These are phyloP conservation scores for Eucalyptus regnans DNA, from an alignment of 345 rosid species.

Conservation along the genomic window DNA sequence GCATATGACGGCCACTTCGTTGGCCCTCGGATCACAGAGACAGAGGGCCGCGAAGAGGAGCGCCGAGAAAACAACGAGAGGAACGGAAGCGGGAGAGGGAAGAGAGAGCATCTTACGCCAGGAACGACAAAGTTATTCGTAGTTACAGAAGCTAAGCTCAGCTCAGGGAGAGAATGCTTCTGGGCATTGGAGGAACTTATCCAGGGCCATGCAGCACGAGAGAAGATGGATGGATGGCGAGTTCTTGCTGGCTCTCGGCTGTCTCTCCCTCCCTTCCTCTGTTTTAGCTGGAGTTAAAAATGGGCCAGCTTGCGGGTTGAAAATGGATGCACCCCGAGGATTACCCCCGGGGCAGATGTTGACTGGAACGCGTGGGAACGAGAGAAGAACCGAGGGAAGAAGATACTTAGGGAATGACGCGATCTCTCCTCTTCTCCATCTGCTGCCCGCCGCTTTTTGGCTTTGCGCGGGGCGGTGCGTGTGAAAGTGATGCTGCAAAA, in stretches of 20 bases:
- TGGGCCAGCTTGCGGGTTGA: neutral
- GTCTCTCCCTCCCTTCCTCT: neutral
- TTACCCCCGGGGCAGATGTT: neutral
- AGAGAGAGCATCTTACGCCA: neutral
- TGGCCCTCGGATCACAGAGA: conserved; percentile 69
- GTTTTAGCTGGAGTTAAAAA: neutral
- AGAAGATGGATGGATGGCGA: neutral
- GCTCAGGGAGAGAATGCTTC: neutral
- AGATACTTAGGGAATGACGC: neutral
- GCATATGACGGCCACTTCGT: conserved; percentile 40
- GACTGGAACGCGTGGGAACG: neutral
- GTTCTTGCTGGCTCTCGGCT: neutral
- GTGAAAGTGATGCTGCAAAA: neutral
- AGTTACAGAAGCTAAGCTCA: neutral
- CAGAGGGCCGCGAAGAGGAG: conserved; percentile 11
- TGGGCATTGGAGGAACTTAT: neutral
- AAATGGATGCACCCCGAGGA: neutral
- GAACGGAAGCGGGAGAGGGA: neutral
- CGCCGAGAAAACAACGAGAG: neutral
- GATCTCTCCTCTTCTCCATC: neutral
- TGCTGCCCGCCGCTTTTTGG: neutral
- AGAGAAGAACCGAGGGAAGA: neutral
- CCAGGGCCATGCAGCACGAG: neutral
- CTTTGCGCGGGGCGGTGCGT: no score
- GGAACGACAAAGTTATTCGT: neutral